phyloP scores from a whole-genome alignment of 306 rosid species.

The Vigna hirtella region DNA sequence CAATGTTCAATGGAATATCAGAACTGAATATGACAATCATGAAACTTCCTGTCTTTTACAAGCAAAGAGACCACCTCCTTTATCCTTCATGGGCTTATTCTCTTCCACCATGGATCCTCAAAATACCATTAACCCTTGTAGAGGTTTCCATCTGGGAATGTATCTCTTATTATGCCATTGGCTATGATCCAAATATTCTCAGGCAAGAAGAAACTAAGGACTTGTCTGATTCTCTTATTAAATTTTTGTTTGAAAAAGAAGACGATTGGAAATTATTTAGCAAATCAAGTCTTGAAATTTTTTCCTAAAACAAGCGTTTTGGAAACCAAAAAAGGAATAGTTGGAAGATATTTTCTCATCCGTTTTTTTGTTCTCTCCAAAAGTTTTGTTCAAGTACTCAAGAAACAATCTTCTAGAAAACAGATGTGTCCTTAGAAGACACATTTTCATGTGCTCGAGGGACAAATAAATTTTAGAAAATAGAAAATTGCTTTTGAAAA shows the following conservation, averaged over 20 bases:
- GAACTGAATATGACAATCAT: slow-evolving; percentile 71
- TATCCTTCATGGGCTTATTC: slow-evolving; percentile 88
- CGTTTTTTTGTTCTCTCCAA: neutral
- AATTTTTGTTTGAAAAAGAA: neutral
- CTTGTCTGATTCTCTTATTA: neutral
- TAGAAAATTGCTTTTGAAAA: neutral
- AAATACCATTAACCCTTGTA: slow-evolving; percentile 71
- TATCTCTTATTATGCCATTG: slow-evolving; percentile 70
- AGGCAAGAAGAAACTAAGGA: slow-evolving; percentile 50
- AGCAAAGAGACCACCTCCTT: slow-evolving; percentile 83
- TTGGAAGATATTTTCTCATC: neutral
- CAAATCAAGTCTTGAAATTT: neutral
- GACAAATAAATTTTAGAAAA: neutral
- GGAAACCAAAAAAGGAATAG: neutral
- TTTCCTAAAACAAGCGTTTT: neutral
- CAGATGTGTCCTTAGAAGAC: neutral
- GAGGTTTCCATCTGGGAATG: slow-evolving; percentile 84
- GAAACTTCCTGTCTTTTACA: slow-evolving; percentile 83
- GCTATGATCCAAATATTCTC: slow-evolving; percentile 70
- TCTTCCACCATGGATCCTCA: slow-evolving; percentile 87
- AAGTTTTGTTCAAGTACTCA: neutral
- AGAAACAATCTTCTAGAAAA: neutral
- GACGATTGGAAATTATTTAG: neutral
- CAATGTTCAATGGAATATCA: slow-evolving; percentile 91
- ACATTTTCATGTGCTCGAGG: neutral